Evolutionary conservation across 306 rosid genomes (phyloP), one percentile per base, ranked within the genome.

Genomic region (Citrullus amarus): DNA sequence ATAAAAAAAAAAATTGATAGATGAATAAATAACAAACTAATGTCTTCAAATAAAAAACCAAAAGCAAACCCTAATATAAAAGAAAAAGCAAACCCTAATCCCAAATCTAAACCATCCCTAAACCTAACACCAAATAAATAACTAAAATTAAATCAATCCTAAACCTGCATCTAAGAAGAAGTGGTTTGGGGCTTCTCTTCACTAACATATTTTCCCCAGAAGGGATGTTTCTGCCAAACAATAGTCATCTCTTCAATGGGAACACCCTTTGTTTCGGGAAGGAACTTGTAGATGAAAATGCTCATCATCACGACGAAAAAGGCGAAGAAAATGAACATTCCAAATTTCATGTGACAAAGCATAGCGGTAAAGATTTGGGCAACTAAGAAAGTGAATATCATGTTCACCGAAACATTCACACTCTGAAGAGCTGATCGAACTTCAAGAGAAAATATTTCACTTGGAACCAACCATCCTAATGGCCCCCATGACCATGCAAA

Each of bases 401-500:
- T 93, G 79, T 93, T 90, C 25, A 86, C 89, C 3, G 79, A 75
- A 50, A 91, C 89, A 0, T 87, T 86, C 28, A 87, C 20, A 53
- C 90, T 84, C 76, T 93, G 92, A 62, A 89, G 90, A 1, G 97
- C 93, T 0, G 97, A 78, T 39, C 93, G 72, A 3, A 92, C 83
- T 81, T 92, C 96, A 0, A 90, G 87, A 2, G 96, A 84, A 44
- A 89, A 89, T 30, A 92, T 88, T 70, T 90, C 97, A 77, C 97
- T 93, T 0, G 95, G 97, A 8, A 88, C 96, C 67, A 93, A 78
- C 97, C 98, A 93, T 0, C 93, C 96, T 2, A 93, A 81, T 69
- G 97, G 97, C 6, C 97, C 98, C 98, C 97, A 93, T 2, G 95
- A 91, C 95, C 96, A 93, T 0, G 92, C 97, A 17, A 50, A 93